Evolutionary conservation across 2,329 filamentous ascomycete species (phyloP), one percentile per base, ranked within the genome.

Genomic region (Fusarium equiseti): DNA sequence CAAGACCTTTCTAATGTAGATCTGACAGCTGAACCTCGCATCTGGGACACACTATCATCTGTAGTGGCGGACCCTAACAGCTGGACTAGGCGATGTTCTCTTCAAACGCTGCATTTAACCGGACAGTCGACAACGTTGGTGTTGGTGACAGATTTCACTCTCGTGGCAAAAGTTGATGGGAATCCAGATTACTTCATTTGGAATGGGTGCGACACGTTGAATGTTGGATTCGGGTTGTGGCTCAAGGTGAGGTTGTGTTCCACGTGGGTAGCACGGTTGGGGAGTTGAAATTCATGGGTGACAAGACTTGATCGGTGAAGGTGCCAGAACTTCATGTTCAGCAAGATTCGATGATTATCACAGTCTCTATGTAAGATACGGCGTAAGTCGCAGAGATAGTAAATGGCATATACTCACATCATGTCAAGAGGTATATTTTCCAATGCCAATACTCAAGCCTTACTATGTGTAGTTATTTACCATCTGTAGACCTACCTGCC

Each of bases 91-190:
- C 20, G 20, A 20, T 20, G 5, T 35, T 35, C 32, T 35, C 16
- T 1, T 2, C 32, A 35, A 11, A 6, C 16, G 5, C 16, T n/a
- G n/a, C n/a, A n/a, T n/a, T n/a, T n/a, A 7, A 3, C 29, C 12
- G 29, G 29, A 31, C 35, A 6, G 18, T 20, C 16, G 38, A 11
- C 38, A 20, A 3, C 16, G 27, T 12, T n/a, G 2, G 2, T 18
- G 32, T 35, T 24, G 15, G 12, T 50, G 29, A 13, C 12, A 27
- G 18, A 2, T 8, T 16, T 4, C 7, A 11, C 0, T 0, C 42
- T 7, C 22, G 45, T 49, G 27, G 45, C 20, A 9, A 5, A 50
- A 18, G 11, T 4, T 31, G 15, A 13, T 15, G 26, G 11, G 29
- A 50, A 24, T 35, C 22, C 24, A 35, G 16, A 26, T 26, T n/a